These are phyloP conservation scores for Sphagnum fallax DNA, from an alignment of 228 moss, liverwort and hornwort genomes.

Conservation along the genomic window DNA sequence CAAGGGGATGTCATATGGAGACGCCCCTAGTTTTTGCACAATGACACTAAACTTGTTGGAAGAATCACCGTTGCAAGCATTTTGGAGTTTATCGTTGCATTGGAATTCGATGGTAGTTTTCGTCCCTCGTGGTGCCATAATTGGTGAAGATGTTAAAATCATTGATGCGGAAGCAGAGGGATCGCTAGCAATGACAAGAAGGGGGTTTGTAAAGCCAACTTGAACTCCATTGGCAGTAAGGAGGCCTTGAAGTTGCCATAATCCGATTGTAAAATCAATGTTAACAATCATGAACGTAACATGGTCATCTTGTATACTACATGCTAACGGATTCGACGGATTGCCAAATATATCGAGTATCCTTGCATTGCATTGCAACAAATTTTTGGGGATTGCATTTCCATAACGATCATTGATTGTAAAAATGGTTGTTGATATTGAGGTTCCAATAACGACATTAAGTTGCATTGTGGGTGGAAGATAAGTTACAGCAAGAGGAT, in stretches of 20 bases:
- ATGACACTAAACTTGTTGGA: constrained; percentile 10
- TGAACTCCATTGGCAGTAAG: constrained; percentile 5
- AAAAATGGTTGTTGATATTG: constrained; percentile 11
- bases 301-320: not conserved
- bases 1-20: not conserved
- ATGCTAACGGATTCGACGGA: not conserved
- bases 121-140: constrained; percentile 8
- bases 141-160: constrained; percentile 16
- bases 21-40: constrained; percentile 15
- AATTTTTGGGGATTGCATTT: constrained; percentile 18
- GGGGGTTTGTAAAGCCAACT: constrained; percentile 24
- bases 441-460: constrained; percentile 12
- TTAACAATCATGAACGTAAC: not conserved
- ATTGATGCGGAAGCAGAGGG: constrained; percentile 18
- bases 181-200: constrained; percentile 11
- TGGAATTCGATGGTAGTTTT: constrained; percentile 20
- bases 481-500: constrained; percentile 20
- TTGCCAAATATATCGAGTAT: constrained; percentile 9
- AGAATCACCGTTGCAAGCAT: constrained; percentile 19
- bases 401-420: constrained; percentile 27
- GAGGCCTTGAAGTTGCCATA: constrained; percentile 9
- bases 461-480: constrained; percentile 27
- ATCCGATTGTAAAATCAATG: no score
- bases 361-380: constrained; percentile 10
- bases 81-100: constrained; percentile 22